Base-by-base conservation (phyloP, 495 filamentous ascomycete species). In the Penicillium arizonense region DNA sequence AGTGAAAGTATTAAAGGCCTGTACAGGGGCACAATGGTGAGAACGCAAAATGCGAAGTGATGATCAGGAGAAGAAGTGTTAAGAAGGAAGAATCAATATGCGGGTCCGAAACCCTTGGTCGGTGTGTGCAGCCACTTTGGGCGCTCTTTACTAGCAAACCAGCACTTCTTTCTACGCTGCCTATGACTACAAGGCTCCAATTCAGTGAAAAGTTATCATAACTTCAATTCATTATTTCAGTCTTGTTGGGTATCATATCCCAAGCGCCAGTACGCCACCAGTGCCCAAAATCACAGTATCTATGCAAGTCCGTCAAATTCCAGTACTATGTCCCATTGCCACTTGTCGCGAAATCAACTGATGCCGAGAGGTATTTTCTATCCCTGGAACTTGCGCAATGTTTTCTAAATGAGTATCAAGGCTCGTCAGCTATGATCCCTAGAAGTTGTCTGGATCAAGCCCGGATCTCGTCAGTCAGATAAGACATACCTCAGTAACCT, bases 311-410 rank as follows among this genome's bases (percentile, higher is more conserved):
- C 28, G 7, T 30, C 28, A 30, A 30, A 8, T 9, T 7, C 28
- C 28, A 30, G 28, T 9, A 30, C 28, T 8, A 30, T 30, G 9
- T 8, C 7, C 7, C 28, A 30, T 30, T 30, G 28, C 28, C 28
- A 30, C 28, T 30, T 30, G 28, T 30, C 28, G 28, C 28, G 28
- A 30, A 30, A 30, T 8, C 28, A 30, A 30, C 28, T 10, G 28
- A 30, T 30, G 5, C 28, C 28, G 28, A 30, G 28, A 5, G 12
- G 32, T 10, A 14, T 13, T 30, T 1, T 40, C 47, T 73, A 92
- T 58, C 87, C 89, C 60, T 87, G 88, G 71, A 91, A 92, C 56
- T 88, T 91, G 54, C 81, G 81, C 35, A 96, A 73, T 38, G 85
- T 81, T 58, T 81, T 81, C 87, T 91, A 59, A 2, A 49, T 2